These are phyloP conservation scores for Fusarium nematophilum DNA, from an alignment of 2,329 filamentous ascomycete genomes.

Conservation along the genomic window DNA sequence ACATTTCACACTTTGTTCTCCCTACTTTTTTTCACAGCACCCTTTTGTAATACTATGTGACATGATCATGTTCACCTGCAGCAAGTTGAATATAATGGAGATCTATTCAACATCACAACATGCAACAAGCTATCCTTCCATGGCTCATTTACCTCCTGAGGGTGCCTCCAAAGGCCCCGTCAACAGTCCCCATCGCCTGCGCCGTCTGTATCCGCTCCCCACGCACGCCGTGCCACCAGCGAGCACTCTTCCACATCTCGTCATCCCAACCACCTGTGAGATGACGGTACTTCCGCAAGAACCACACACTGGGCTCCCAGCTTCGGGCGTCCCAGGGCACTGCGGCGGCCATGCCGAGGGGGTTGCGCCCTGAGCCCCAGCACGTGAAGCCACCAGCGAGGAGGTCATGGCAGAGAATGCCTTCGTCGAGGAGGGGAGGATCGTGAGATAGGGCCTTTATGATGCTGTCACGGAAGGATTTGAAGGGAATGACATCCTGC, in stretches of 20 bases:
- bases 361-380: conserved; percentile 49
- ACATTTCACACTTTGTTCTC: conserved; percentile 20
- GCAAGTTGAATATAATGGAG: no score
- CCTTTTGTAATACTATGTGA: conserved; percentile 39
- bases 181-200: neutral
- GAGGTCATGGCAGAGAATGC: conserved; percentile 51
- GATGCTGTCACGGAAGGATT: conserved; percentile 46
- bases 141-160: neutral
- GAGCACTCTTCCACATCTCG: conserved; percentile 49
- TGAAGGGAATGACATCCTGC: conserved; percentile 50
- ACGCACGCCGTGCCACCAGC: conserved; percentile 47
- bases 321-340: conserved; percentile 58
- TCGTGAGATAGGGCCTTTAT: conserved; percentile 41
- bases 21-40: conserved; percentile 24
- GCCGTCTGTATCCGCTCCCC: conserved; percentile 38
- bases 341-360: conserved; percentile 47
- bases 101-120: no score
- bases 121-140: no score
- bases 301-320: conserved; percentile 59
- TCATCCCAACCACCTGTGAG: conserved; percentile 51
- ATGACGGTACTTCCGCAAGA: conserved; percentile 54
- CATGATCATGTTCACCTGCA: conserved; percentile 23
- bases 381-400: conserved; percentile 50
- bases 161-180: neutral
- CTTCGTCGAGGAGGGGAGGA: conserved; percentile 49